Conservation (phyloP, 139 green algal species). For the Chlorella sp. region DNA sequence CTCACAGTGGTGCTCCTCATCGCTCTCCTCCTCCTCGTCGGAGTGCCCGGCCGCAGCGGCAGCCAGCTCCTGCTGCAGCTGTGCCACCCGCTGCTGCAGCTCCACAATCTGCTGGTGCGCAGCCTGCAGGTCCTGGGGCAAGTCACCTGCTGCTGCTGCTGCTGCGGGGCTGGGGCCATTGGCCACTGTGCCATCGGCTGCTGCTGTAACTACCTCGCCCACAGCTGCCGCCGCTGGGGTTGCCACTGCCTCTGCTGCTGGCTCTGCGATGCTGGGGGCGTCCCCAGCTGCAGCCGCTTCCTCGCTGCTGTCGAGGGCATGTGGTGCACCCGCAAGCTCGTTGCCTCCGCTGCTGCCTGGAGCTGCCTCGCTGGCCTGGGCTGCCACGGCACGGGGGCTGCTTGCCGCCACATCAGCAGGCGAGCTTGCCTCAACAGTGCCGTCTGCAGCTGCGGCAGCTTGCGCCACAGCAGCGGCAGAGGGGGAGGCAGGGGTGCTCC, state of each 20-base stretch:
- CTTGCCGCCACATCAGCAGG: too few relatives aligned
- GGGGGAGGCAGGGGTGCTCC: neutral
- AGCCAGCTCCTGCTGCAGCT: constrained; percentile 18
- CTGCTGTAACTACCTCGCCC: too few relatives aligned
- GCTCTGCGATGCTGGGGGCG: too few relatives aligned
- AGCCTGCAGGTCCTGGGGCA: neutral
- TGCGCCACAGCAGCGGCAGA: neutral
- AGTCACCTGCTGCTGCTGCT: too few relatives aligned
- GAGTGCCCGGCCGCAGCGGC: neutral
- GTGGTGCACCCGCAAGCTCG: too few relatives aligned
- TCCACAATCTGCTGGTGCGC: neutral
- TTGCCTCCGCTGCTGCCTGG: neutral
- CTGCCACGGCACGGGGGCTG: neutral
- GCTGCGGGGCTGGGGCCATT: neutral
- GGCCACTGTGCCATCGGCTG: neutral
- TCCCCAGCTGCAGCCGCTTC: too few relatives aligned
- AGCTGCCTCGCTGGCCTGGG: neutral
- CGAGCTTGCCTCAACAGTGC: neutral
- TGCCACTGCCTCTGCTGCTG: too few relatives aligned
- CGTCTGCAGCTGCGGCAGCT: neutral
- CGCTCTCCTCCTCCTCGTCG: neutral
- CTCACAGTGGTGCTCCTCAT: constrained; percentile 11
- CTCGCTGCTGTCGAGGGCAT: too few relatives aligned
- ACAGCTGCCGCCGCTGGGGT: neutral
- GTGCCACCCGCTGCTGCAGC: constrained; percentile 1